A percentile compares a stretch with the other conserved stretches of the same genome.
Conservation (phyloP, 2,329 filamentous ascomycete species). For the Penicillium sp. region DNA sequence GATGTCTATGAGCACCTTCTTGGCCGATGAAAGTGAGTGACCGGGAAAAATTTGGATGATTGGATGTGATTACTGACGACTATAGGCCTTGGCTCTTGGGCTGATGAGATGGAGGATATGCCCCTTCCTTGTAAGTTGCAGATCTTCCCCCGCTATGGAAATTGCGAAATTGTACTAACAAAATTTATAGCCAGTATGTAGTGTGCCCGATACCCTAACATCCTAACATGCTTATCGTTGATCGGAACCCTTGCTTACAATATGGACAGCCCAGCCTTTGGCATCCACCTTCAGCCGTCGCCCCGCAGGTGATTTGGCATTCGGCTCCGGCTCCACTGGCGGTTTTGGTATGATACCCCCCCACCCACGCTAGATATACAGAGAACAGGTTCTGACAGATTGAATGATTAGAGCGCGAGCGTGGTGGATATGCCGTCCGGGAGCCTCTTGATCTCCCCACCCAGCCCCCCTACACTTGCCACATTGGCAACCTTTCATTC, state of each 20-base stretch:
- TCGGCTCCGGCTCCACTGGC: conserved; percentile 31
- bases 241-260: conserved; percentile 20
- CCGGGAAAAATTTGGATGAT: conserved; percentile 4
- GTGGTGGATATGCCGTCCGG: conserved; percentile 44
- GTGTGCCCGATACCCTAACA: conserved; percentile 1
- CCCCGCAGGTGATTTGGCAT: conserved; percentile 45
- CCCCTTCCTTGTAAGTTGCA: conserved; percentile 66
- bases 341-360: conserved; percentile 29
- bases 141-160: conserved; percentile 12
- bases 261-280: conserved; percentile 39
- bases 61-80: conserved; percentile 29
- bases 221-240: conserved; percentile 1
- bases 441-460: conserved; percentile 83
- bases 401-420: conserved; percentile 35
- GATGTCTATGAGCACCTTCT: conserved; percentile 96
- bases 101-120: conserved; percentile 94
- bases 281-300: conserved; percentile 52
- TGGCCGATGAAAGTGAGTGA: conserved; percentile 81
- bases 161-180: conserved; percentile 15
- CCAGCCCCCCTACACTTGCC: conserved; percentile 91
- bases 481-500: conserved; percentile 95
- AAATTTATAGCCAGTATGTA: conserved; percentile 35
- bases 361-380: neutral
- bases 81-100: conserved; percentile 83
- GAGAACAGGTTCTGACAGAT: conserved; percentile 15